These are phyloP conservation scores for Pachysolen tannophilus DNA, from an alignment of 805 yeast species.

Conservation along the genomic window DNA sequence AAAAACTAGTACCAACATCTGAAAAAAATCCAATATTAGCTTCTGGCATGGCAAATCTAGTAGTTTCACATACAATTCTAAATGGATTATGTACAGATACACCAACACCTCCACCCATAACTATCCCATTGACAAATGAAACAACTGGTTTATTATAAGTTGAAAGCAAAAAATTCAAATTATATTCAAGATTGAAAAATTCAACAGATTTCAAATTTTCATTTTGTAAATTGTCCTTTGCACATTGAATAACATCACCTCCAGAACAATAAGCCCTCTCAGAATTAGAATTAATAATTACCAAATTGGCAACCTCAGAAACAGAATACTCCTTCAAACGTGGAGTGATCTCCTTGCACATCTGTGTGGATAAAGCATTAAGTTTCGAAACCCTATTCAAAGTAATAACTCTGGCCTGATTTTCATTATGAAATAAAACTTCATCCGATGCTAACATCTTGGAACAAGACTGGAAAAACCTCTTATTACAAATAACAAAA, in stretches of 20 bases:
- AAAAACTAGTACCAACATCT: constrained; percentile 92
- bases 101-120: constrained; percentile 99
- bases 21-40: constrained; percentile 94
- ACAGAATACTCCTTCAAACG: constrained; percentile 72
- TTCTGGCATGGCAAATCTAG: constrained; percentile 96
- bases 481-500: neutral
- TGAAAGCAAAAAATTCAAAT: constrained; percentile 68
- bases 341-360: constrained; percentile 67
- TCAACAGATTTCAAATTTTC: constrained; percentile 42
- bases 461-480: neutral
- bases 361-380: constrained; percentile 72
- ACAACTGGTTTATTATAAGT: constrained; percentile 84
- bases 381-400: constrained; percentile 77
- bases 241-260: constrained; percentile 86
- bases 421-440: constrained; percentile 54
- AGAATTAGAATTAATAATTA: constrained; percentile 60
- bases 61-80: constrained; percentile 86
- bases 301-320: constrained; percentile 51
- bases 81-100: constrained; percentile 85
- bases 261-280: constrained; percentile 88
- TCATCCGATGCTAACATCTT: constrained; percentile 29
- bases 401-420: constrained; percentile 63
- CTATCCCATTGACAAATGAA: constrained; percentile 83
- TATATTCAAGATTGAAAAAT: constrained; percentile 76
- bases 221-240: constrained; percentile 44